Conservation (phyloP, 73 alveolate genomes). For the Uronychia setigera region DNA sequence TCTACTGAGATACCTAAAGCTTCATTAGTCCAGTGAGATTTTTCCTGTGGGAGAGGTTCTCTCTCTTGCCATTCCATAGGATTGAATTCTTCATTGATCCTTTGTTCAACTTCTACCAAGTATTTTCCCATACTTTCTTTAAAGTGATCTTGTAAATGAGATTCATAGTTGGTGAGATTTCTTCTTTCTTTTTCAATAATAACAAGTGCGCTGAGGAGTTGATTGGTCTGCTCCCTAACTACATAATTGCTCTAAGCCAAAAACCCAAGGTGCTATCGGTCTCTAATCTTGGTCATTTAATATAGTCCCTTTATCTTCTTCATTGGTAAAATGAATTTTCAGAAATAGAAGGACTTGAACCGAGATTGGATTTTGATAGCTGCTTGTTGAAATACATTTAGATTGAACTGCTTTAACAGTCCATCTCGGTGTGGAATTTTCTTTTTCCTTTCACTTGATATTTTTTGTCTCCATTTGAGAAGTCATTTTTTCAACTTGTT, state of each 20-base stretch:
- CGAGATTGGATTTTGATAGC: not conserved
- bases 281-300: not conserved
- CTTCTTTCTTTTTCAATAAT: not conserved
- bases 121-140: too few relatives aligned
- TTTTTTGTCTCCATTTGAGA: not conserved
- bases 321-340: not conserved
- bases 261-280: not conserved
- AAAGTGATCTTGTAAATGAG: not conserved
- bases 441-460: not conserved
- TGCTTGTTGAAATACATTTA: not conserved
- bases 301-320: not conserved
- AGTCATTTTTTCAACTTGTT: not conserved
- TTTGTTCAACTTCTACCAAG: not conserved
- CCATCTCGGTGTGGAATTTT: too few relatives aligned
- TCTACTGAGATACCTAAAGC: too few relatives aligned
- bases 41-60: too few relatives aligned
- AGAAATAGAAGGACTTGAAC: not conserved
- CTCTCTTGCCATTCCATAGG: not conserved
- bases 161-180: not conserved
- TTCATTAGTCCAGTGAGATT: too few relatives aligned
- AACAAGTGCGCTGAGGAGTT: not conserved
- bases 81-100: not conserved
- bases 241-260: not conserved
- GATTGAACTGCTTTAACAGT: too few relatives aligned
- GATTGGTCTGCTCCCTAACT: not conserved